phyloP scores from a whole-genome alignment of 2,329 filamentous ascomycete genomes.

The Botrytis byssoidea region DNA sequence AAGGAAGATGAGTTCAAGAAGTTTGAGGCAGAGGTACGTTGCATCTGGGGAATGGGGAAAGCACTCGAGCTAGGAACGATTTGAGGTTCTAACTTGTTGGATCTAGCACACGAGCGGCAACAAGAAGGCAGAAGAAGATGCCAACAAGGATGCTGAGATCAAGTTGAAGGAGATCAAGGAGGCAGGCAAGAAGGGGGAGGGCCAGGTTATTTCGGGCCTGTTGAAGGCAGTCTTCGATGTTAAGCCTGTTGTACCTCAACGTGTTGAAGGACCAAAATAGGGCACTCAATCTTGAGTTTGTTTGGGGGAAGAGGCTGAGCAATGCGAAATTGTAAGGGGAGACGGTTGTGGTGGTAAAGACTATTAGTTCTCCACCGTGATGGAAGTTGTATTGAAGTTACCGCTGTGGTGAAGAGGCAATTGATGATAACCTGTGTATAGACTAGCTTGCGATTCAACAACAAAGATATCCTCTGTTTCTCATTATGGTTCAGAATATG shows the following conservation, averaged over 20 bases:
- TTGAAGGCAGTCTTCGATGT: constrained; percentile 83
- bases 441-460: constrained; percentile 30
- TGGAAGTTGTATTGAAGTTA: constrained; percentile 8
- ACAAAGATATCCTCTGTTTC: constrained; percentile 23
- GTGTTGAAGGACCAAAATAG: constrained; percentile 39
- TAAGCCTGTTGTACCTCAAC: constrained; percentile 63
- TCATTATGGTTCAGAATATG: not conserved
- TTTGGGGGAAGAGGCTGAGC: not conserved
- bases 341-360: not conserved
- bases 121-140: constrained; percentile 75
- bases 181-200: constrained; percentile 75
- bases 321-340: not conserved
- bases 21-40: constrained; percentile 70
- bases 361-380: not conserved
- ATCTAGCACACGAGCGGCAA: constrained; percentile 87
- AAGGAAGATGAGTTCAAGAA: constrained; percentile 96
- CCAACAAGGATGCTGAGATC: constrained; percentile 74
- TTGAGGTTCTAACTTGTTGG: constrained; percentile 20
- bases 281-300: not conserved
- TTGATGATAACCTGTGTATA: constrained; percentile 31
- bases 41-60: not conserved
- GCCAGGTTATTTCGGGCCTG: constrained; percentile 78
- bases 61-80: not conserved
- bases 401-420: not conserved
- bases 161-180: constrained; percentile 81